These are phyloP conservation scores for Vitis hybrid DNA, from an alignment of 177 flowering plant species.

Conservation along the genomic window DNA sequence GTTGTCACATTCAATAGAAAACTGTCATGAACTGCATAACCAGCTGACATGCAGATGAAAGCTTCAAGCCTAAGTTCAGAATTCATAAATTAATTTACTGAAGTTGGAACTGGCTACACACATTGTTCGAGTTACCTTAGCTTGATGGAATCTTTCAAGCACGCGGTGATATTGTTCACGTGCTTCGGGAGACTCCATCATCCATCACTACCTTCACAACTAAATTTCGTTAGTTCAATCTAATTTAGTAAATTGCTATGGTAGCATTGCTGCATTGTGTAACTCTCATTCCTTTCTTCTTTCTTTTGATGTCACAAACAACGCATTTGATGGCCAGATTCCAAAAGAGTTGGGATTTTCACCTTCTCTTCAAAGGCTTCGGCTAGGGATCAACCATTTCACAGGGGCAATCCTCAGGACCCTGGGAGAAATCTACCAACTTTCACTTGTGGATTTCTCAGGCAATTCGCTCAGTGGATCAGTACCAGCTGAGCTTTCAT, in stretches of 20 bases:
- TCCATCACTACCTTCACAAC: constrained; percentile 1
- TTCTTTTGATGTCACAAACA: constrained; percentile 85
- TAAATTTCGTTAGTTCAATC: too few relatives aligned
- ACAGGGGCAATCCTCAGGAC: constrained; percentile 61
- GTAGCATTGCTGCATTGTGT: constrained; percentile 71
- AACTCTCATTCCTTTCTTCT: constrained; percentile 51
- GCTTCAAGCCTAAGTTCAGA: background rate
- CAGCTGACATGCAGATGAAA: background rate
- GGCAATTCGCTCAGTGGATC: constrained; percentile 64
- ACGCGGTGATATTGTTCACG: constrained; percentile 85
- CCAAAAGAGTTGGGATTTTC: constrained; percentile 77
- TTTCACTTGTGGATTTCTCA: constrained; percentile 76
- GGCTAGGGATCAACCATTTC: constrained; percentile 71
- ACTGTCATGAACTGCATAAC: background rate
- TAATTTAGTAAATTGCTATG: constrained; percentile 20
- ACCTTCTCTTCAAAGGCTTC: constrained; percentile 60
- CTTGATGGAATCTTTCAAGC: constrained; percentile 62
- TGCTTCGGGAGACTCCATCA: constrained; percentile 81
- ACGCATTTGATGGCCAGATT: constrained; percentile 59
- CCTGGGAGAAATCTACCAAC: constrained; percentile 52
- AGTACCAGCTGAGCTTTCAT: constrained; percentile 68
- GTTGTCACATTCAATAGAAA: too few relatives aligned
- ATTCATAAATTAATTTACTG: too few relatives aligned
- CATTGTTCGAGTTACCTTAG: constrained; percentile 49
- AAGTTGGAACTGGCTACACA: too few relatives aligned